Evolutionary conservation across 2,329 filamentous ascomycete genomes (phyloP), one percentile per base, ranked within the genome.

Genomic region (Penicillium sp.): DNA sequence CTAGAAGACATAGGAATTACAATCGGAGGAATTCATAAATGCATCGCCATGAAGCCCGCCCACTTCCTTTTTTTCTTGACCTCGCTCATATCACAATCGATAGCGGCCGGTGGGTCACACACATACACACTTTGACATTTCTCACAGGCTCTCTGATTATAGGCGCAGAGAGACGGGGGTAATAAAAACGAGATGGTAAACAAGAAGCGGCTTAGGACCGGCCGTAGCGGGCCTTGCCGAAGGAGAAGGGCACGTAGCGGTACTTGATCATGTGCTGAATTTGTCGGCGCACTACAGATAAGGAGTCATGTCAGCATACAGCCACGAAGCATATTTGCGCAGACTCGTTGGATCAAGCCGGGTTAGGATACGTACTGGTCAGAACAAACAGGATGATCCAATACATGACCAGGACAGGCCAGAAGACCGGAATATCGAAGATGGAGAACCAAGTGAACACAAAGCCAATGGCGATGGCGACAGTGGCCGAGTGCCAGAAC

Each of bases 221-320:
- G 58, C 80, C 79, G 78, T 95, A 96, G 75, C 86, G 88, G 66
- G 91, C 84, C 86, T 97, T 97, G 79, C 93, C 93, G 68, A 96
- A 87, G 43, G 91, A 89, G 82, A 97, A 97, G 43, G 93, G 93
- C 33, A 97, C 93, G 76, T 97, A 99, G 81, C 94, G 92, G 83
- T 98, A 99, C 84, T 98, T 99, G 85, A 99, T 94, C 95, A 99
- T 99, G 82, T 98, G 95, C 82, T 99, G 95, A 71, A 99, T 99
- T 82, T 99, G 95, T 84, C 95, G 92, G 80, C 95, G 88, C 95
- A 99, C 93, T 96, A 70, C 33, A 58, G 48, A 54, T 33, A 42
- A 63, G 55, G 51, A 30, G 19, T 2, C 2, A 13, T n/a, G 65
- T 68, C 65, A 57, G 65, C 40, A 22, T 57, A 37, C 19, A 16